These are phyloP conservation scores for Globisporangium solare DNA, from an alignment of 352 stramenopile species.

Conservation along the genomic window DNA sequence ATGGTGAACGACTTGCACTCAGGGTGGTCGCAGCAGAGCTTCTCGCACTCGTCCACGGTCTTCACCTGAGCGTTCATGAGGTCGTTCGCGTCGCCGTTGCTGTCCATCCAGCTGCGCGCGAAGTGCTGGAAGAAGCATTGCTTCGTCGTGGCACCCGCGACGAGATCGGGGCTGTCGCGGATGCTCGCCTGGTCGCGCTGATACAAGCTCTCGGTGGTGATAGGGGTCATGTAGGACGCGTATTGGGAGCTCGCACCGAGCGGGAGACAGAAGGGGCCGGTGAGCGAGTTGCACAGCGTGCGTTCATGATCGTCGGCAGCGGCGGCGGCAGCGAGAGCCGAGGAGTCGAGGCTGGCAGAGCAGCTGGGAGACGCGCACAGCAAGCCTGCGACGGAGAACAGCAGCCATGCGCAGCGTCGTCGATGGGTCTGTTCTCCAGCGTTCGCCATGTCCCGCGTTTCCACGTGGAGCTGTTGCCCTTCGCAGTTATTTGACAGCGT, in stretches of 20 bases:
- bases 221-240: constrained; percentile 58
- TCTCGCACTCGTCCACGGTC: constrained; percentile 58
- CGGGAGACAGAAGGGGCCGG: constrained; percentile 51
- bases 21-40: constrained; percentile 53
- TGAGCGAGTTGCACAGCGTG: constrained; percentile 55
- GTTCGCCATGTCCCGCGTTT: no score
- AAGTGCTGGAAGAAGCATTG: constrained; percentile 72
- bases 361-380: background rate
- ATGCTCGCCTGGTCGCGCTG: background rate
- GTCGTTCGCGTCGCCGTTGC: constrained; percentile 51
- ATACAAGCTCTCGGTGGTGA: constrained; percentile 25
- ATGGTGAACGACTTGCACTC: constrained; percentile 67
- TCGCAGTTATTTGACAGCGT: no score
- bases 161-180: no score
- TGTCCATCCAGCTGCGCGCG: constrained; percentile 64
- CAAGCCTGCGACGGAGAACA: background rate
- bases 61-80: constrained; percentile 49
- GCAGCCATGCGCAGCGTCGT: no score
- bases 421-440: no score
- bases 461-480: no score
- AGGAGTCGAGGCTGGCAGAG: no score
- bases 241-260: constrained; percentile 30
- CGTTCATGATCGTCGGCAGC: constrained; percentile 4
- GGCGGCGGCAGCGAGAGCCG: background rate
- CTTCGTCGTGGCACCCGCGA: constrained; percentile 16